These are phyloP conservation scores for Hyphodiscus sp. DNA, from an alignment of 2,329 filamentous ascomycete genomes.

Conservation along the genomic window DNA sequence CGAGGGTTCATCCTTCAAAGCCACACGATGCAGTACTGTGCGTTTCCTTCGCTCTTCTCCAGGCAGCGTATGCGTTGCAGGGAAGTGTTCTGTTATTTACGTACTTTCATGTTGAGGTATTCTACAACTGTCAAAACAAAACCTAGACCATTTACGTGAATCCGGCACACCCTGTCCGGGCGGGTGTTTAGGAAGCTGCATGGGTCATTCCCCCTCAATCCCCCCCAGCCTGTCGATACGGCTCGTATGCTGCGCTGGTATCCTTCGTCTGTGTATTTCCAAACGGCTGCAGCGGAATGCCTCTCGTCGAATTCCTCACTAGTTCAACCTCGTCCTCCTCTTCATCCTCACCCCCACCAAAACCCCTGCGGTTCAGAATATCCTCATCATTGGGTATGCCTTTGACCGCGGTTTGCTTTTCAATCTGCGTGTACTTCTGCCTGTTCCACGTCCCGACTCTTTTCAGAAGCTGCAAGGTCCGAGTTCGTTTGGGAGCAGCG, in stretches of 20 bases:
- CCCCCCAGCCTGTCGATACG: background rate
- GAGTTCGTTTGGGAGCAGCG: constrained; percentile 1
- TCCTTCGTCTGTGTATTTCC: background rate
- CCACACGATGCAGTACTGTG: too few species aligned
- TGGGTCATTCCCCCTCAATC: background rate
- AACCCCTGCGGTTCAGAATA: background rate
- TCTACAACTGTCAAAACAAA: too few species aligned
- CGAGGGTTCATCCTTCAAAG: too few species aligned
- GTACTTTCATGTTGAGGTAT: too few species aligned
- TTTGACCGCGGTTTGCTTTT: constrained; percentile 15
- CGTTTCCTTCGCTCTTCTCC: background rate
- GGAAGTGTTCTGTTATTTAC: background rate
- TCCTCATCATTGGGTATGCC: background rate
- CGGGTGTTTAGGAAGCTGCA: background rate
- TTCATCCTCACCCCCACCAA: constrained; percentile 3
- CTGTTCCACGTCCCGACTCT: constrained; percentile 23
- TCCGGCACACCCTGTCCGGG: too few species aligned
- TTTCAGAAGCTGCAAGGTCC: constrained; percentile 33
- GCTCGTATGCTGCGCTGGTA: background rate
- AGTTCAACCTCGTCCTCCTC: constrained; percentile 1
- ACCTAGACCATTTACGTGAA: too few species aligned
- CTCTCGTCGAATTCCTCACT: background rate
- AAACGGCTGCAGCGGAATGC: background rate
- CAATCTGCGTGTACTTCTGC: constrained; percentile 53
- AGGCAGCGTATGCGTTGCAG: background rate